Conservation (phyloP, 2,329 filamentous ascomycete genomes). For the Cladorrhinum sp. region DNA sequence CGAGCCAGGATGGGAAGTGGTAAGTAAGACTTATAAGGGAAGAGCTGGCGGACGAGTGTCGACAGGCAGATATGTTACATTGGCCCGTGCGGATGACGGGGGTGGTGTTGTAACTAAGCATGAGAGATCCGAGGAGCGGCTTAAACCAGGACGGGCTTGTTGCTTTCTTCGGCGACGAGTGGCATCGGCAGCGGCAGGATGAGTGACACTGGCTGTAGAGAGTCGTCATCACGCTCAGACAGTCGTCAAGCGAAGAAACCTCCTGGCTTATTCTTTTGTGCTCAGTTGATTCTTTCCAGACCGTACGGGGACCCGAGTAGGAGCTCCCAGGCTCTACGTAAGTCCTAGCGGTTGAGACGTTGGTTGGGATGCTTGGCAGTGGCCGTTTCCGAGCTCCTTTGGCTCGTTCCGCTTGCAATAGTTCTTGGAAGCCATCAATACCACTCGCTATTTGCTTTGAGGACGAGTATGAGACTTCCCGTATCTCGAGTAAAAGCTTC, state of each 20-base stretch:
- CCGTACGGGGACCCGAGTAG: no score
- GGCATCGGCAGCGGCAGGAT: not conserved
- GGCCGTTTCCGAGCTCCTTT: not conserved
- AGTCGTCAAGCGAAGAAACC: not conserved
- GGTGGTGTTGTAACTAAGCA: not conserved
- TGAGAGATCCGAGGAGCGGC: not conserved
- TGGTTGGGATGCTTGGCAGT: not conserved
- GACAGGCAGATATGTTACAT: not conserved
- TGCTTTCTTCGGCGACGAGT: not conserved
- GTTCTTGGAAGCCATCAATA: not conserved
- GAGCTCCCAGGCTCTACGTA: not conserved
- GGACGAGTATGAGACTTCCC: not conserved
- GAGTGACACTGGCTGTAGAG: not conserved
- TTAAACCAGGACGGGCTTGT: not conserved
- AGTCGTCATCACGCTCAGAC: not conserved
- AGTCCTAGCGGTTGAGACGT: not conserved
- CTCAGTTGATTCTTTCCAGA: not conserved
- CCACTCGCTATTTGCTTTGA: not conserved
- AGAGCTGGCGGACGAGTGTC: not conserved
- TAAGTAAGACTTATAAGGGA: not conserved
- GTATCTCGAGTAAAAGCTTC: not conserved
- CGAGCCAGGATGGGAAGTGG: not conserved
- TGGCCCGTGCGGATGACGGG: not conserved
- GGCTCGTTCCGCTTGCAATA: not conserved
- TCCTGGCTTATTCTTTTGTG: not conserved